Conservation (phyloP, 2,329 filamentous ascomycete genomes). For the Venturia oleaginea region DNA sequence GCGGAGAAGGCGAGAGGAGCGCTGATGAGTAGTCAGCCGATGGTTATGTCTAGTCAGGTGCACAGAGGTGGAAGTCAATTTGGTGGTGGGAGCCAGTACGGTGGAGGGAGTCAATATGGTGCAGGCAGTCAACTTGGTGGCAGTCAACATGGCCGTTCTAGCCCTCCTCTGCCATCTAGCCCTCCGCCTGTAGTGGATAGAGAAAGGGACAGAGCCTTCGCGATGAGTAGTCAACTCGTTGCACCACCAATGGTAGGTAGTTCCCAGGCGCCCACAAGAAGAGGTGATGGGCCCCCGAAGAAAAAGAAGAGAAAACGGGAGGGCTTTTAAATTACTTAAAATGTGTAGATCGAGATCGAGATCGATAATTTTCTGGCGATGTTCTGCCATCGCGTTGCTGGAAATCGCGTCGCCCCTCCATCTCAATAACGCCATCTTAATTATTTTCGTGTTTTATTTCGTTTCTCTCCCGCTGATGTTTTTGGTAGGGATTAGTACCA, state of each 20-base stretch:
- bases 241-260: background rate
- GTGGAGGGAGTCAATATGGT: background rate
- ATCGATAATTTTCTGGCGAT: too few relatives aligned
- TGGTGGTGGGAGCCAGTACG: background rate
- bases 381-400: too few relatives aligned
- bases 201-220: background rate
- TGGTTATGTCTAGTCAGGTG: constrained; percentile 2
- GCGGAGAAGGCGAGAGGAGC: background rate
- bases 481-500: too few relatives aligned
- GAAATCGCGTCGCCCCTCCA: too few relatives aligned
- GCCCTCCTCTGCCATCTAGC: background rate
- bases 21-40: background rate
- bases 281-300: background rate
- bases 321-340: background rate
- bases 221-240: background rate
- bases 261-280: background rate
- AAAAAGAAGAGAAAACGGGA: background rate
- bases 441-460: too few relatives aligned
- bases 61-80: background rate
- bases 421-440: too few relatives aligned
- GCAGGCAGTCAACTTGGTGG: background rate
- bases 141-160: background rate
- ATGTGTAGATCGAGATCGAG: too few relatives aligned
- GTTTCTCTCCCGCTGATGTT: too few relatives aligned
- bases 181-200: background rate